Evolutionary conservation across 306 rosid species (phyloP).

Genomic region (Senna tora): DNA sequence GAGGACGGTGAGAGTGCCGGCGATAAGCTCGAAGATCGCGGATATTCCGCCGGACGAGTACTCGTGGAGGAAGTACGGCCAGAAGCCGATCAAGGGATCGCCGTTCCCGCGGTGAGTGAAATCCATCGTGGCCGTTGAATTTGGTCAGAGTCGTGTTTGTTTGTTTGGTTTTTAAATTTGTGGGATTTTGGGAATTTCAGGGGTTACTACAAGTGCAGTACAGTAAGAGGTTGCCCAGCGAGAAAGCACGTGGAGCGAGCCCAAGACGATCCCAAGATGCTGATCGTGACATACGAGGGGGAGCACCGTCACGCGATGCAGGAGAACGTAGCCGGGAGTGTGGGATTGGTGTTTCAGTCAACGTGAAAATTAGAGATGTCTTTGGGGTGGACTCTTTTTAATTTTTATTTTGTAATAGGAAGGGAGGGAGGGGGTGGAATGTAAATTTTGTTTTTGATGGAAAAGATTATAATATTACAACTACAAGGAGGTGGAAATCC

Average conservation of each 20-base stretch:
- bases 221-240: conserved; percentile 83
- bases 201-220: conserved; percentile 86
- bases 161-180: no score
- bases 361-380: conserved; percentile 23
- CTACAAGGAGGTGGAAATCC: background rate
- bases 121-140: conserved; percentile 23
- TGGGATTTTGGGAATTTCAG: conserved; percentile 34
- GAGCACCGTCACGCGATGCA: conserved; percentile 76
- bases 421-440: conserved; percentile 15
- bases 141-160: no score
- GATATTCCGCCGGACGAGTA: conserved; percentile 93
- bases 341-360: conserved; percentile 62
- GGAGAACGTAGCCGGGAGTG: conserved; percentile 50
- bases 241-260: conserved; percentile 94
- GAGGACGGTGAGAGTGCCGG: conserved; percentile 76
- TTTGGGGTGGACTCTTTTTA: background rate
- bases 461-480: background rate
- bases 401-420: background rate
- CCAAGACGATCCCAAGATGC: conserved; percentile 75
- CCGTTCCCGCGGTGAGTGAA: conserved; percentile 78
- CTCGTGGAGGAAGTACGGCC: conserved; percentile 96
- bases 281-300: conserved; percentile 88
- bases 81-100: conserved; percentile 91
- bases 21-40: conserved; percentile 79
- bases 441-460: conserved; percentile 37